phyloP scores from a whole-genome alignment of 192 early-diverging fungal genomes.

The Backusella morwellensis region DNA sequence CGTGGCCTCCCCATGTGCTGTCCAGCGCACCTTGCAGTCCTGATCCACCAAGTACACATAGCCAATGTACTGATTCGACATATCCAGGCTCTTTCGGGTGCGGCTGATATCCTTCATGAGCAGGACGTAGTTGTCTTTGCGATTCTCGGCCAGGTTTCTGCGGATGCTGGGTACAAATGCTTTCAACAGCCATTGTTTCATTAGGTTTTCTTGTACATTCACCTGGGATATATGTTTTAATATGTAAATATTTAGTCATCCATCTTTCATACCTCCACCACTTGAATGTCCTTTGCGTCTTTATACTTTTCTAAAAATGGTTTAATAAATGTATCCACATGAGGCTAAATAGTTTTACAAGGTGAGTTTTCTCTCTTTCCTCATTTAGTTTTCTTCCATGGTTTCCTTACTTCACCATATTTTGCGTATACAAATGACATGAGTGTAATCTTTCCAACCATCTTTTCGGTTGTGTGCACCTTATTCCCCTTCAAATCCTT shows the following conservation, averaged over 20 bases:
- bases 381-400: neutral
- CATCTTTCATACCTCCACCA: conserved; percentile 39
- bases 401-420: conserved; percentile 41
- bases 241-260: neutral
- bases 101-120: conserved; percentile 49
- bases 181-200: conserved; percentile 45
- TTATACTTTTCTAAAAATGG: conserved; percentile 43
- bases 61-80: conserved; percentile 55
- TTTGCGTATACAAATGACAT: conserved; percentile 49
- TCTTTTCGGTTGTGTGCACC: conserved; percentile 39
- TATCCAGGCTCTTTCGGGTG: conserved; percentile 42
- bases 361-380: neutral
- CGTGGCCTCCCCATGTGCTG: conserved; percentile 49
- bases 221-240: conserved; percentile 26
- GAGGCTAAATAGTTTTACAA: conserved; percentile 16
- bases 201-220: conserved; percentile 55
- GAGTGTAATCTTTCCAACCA: conserved; percentile 42
- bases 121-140: conserved; percentile 47
- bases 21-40: conserved; percentile 58
- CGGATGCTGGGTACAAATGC: conserved; percentile 51
- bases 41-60: conserved; percentile 55
- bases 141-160: conserved; percentile 36
- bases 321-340: conserved; percentile 43
- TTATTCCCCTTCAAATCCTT: conserved; percentile 38
- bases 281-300: conserved; percentile 35